These are phyloP conservation scores for Debaryomyces psychrophilus DNA, from an alignment of 1,139 yeast genomes.

Conservation along the genomic window DNA sequence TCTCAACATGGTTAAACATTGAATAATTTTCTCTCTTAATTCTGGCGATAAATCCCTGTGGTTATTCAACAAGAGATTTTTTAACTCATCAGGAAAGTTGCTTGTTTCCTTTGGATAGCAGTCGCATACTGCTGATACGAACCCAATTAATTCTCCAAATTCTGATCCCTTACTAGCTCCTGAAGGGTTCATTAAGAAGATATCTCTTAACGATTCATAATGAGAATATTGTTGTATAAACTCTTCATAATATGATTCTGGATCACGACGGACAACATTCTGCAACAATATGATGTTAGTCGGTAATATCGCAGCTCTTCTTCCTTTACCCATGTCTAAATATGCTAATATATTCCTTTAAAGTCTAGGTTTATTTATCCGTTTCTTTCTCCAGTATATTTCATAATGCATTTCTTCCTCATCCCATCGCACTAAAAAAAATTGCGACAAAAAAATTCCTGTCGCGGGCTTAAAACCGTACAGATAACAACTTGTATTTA, in stretches of 20 bases:
- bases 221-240: constrained; percentile 90
- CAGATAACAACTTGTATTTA: background rate
- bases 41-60: constrained; percentile 84
- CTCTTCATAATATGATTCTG: constrained; percentile 91
- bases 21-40: constrained; percentile 87
- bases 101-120: constrained; percentile 91
- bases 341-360: constrained; percentile 8
- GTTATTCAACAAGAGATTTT: constrained; percentile 65
- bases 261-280: constrained; percentile 90
- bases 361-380: background rate
- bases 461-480: constrained; percentile 3
- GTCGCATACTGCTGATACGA: constrained; percentile 86
- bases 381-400: constrained; percentile 2
- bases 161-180: constrained; percentile 67
- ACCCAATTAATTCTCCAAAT: constrained; percentile 83
- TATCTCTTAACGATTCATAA: constrained; percentile 86
- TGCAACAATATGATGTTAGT: constrained; percentile 89
- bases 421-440: constrained; percentile 14
- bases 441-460: constrained; percentile 8
- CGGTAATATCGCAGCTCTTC: constrained; percentile 91
- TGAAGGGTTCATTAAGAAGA: constrained; percentile 69
- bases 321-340: constrained; percentile 70
- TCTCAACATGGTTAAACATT: constrained; percentile 84
- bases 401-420: constrained; percentile 9
- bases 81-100: constrained; percentile 79